Percentiles rank a stretch among this genome's conserved stretches.
Conservation (phyloP, 768 basidiomycete genomes). For the Phaeotremella fagi region DNA sequence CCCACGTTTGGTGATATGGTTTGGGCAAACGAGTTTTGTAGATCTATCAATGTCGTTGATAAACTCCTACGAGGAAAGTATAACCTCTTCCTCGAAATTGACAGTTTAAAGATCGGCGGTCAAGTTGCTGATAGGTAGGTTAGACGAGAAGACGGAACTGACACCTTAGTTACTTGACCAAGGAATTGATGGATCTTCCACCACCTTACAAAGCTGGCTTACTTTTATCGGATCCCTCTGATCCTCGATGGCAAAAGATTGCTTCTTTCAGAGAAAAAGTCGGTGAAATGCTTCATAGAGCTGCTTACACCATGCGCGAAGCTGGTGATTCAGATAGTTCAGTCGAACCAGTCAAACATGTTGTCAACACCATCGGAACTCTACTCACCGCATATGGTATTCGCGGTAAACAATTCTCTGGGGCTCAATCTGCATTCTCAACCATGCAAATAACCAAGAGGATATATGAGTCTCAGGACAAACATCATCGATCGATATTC, state of each 20-base stretch:
- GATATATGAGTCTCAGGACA: conserved; percentile 37
- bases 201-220: conserved; percentile 64
- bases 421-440: conserved; percentile 30
- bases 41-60: conserved; percentile 67
- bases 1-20: conserved; percentile 59
- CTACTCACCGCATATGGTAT: conserved; percentile 42
- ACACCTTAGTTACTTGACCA: conserved; percentile 38
- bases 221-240: conserved; percentile 61
- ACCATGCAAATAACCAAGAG: conserved; percentile 29
- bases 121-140: conserved; percentile 46
- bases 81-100: conserved; percentile 36
- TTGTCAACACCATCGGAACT: conserved; percentile 42
- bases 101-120: conserved; percentile 55
- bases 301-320: conserved; percentile 62
- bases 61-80: conserved; percentile 67
- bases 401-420: conserved; percentile 36
- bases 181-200: conserved; percentile 69
- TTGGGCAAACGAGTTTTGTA: conserved; percentile 84
- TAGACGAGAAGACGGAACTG: background rate
- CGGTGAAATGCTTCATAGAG: conserved; percentile 65
- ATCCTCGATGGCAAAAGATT: conserved; percentile 64
- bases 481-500: conserved; percentile 36
- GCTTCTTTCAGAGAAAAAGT: conserved; percentile 58
- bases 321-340: conserved; percentile 58
- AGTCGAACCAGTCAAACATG: conserved; percentile 61